These are phyloP conservation scores for Calvatia gigantea DNA, from an alignment of 768 basidiomycete species.

Conservation along the genomic window DNA sequence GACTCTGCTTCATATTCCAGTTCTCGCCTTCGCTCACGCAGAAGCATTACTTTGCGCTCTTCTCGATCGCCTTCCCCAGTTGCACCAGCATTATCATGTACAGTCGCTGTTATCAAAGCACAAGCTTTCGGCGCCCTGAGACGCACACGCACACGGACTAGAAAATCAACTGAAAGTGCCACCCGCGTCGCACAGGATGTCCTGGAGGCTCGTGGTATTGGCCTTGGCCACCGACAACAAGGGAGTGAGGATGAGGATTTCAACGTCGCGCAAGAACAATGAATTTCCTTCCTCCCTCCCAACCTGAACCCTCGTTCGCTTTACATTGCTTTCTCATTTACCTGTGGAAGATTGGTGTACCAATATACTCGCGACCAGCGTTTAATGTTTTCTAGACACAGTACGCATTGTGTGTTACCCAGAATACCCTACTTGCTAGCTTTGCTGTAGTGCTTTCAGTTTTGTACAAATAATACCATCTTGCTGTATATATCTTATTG, in stretches of 20 bases:
- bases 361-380: not conserved
- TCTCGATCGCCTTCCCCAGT: conserved; percentile 48
- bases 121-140: conserved; percentile 85
- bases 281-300: not conserved
- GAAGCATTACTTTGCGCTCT: conserved; percentile 36
- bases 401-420: conserved; percentile 2
- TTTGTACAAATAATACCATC: conserved; percentile 10
- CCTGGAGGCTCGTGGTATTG: conserved; percentile 76
- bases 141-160: conserved; percentile 70
- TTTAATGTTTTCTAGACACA: conserved; percentile 2
- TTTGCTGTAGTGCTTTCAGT: not conserved
- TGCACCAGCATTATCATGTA: conserved; percentile 59
- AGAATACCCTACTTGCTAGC: conserved; percentile 4
- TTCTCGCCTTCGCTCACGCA: conserved; percentile 45
- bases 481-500: conserved; percentile 11
- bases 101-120: conserved; percentile 87
- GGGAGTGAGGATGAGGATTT: conserved; percentile 40
- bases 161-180: conserved; percentile 65
- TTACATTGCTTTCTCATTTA: not conserved
- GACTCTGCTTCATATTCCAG: conserved; percentile 33
- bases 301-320: not conserved
- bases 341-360: conserved; percentile 12
- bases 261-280: conserved; percentile 20
- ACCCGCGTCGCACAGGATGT: conserved; percentile 78
- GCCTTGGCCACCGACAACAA: conserved; percentile 15